Conservation (phyloP, 2,329 filamentous ascomycete genomes). For the Fusarium compactum region DNA sequence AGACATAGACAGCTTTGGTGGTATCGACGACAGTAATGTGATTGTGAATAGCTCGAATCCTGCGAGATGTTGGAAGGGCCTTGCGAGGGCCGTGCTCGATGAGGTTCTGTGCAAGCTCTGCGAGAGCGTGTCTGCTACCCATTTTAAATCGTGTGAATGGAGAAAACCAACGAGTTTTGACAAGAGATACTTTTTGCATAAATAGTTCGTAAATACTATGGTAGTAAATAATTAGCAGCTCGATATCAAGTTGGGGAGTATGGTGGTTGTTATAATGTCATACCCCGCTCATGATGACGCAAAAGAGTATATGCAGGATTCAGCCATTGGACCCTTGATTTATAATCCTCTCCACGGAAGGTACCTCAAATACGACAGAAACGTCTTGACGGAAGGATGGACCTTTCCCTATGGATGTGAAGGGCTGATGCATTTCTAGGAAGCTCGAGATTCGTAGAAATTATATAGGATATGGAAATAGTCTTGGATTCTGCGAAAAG, state of each 20-base stretch:
- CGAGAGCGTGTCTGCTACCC: neutral
- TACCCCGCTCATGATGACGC: slow-evolving; percentile 44
- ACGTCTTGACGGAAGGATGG: neutral
- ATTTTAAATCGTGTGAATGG: neutral
- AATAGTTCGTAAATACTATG: neutral
- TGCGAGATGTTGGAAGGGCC: slow-evolving; percentile 42
- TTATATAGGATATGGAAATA: no score
- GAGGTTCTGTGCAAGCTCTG: slow-evolving; percentile 25
- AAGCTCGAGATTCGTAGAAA: no score
- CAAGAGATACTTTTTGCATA: neutral
- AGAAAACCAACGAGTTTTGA: neutral
- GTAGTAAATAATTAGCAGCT: neutral
- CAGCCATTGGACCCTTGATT: slow-evolving; percentile 18
- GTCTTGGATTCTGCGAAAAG: neutral
- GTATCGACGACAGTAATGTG: slow-evolving; percentile 54
- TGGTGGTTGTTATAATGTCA: neutral
- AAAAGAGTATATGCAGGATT: neutral
- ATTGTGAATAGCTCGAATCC: slow-evolving; percentile 53
- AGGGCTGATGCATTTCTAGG: neutral
- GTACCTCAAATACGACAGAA: neutral
- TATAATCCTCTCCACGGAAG: slow-evolving; percentile 29
- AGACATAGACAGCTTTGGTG: slow-evolving; percentile 53
- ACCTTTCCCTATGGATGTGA: rapidly evolving
- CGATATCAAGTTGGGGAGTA: neutral
- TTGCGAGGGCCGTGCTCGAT: slow-evolving; percentile 40